Evolutionary conservation across 768 basidiomycete genomes (phyloP), one percentile per base, ranked within the genome.

Genomic region (Pisolithus sp.): DNA sequence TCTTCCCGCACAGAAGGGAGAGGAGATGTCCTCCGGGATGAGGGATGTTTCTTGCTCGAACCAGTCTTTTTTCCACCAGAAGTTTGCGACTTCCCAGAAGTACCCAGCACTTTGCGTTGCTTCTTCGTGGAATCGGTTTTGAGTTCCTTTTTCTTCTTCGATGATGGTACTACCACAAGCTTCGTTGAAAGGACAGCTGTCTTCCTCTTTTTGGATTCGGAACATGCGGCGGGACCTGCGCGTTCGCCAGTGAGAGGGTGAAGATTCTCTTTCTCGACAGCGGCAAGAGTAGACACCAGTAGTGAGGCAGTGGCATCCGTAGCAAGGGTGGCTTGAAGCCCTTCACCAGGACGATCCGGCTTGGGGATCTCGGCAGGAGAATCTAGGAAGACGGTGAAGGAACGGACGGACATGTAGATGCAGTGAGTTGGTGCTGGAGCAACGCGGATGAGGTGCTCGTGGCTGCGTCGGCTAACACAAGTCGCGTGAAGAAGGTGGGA

Each of bases 251-350:
- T 89, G 59, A 83, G 56, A 42, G 88, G 88, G 65, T 89, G 76
- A 41, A 83, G 72, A 63, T 90, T 90, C 70, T 90, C 88, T 75
- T 90, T 90, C 72, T 89, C 85, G 38, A 72, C 59, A 36, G 73
- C 67, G 9, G 68, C 65, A 23, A 68, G 64, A 5, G 72, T 66
- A 53, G 71, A 68, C 50, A 69, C 56, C 7, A 65, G 55, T 58
- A 65, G 55, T 57, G 73, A 69, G 55, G 71, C 57, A 53, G 66
- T 57, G 37, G 54, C 46, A 54, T 62, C 64, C 44, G 65, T 44
- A 40, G 54, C 48, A 5, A 55, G 52, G 54, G 62, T 34, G 52
- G 59, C 59, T 47, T 62, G 55, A 49, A 60, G 62, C 43, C 30
- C 48, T 57, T 56, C 62, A 48, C 34, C 34, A 31, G 9, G 30